A percentile compares a stretch with the other conserved stretches of the same genome.
Evolutionary conservation across 306 rosid species (phyloP).

Genomic region (Vicia faba): DNA sequence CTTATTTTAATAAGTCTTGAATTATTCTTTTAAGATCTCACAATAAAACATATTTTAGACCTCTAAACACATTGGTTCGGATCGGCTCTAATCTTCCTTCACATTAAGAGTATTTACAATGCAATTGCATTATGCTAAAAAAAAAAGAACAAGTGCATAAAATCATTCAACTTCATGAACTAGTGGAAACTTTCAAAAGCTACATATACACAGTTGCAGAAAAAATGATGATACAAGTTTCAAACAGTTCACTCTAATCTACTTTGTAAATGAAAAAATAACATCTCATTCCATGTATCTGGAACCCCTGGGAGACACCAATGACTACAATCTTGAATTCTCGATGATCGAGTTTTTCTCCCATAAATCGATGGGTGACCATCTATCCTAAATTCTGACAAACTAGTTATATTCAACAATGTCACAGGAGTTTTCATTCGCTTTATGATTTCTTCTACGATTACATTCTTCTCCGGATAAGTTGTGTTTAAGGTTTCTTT

Average conservation of each 20-base stretch:
- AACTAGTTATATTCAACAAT: slow-evolving; percentile 71
- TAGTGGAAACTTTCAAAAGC: slow-evolving; percentile 30
- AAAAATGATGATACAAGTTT: slow-evolving; percentile 28
- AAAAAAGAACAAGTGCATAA: background rate
- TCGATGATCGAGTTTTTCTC: slow-evolving; percentile 45
- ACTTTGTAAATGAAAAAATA: slow-evolving; percentile 63
- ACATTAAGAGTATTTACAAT: slow-evolving; percentile 9
- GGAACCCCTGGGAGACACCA: slow-evolving; percentile 99
- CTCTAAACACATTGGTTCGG: too few relatives aligned
- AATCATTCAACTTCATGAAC: background rate
- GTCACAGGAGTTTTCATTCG: slow-evolving; percentile 77
- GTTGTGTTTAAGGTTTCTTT: slow-evolving; percentile 39
- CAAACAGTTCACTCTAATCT: slow-evolving; percentile 28
- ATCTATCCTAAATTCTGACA: slow-evolving; percentile 74
- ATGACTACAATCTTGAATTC: slow-evolving; percentile 88
- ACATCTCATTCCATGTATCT: slow-evolving; percentile 79
- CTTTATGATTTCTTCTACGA: slow-evolving; percentile 62
- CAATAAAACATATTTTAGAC: too few relatives aligned
- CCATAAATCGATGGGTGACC: slow-evolving; percentile 86
- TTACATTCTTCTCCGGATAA: slow-evolving; percentile 55
- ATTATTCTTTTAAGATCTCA: too few relatives aligned
- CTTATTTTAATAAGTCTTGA: too few relatives aligned
- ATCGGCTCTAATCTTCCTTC: background rate
- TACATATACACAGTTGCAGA: slow-evolving; percentile 27
- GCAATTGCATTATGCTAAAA: slow-evolving; percentile 10